phyloP scores from a whole-genome alignment of 176 grass and related monocot species.

The Carex myosuroides region DNA sequence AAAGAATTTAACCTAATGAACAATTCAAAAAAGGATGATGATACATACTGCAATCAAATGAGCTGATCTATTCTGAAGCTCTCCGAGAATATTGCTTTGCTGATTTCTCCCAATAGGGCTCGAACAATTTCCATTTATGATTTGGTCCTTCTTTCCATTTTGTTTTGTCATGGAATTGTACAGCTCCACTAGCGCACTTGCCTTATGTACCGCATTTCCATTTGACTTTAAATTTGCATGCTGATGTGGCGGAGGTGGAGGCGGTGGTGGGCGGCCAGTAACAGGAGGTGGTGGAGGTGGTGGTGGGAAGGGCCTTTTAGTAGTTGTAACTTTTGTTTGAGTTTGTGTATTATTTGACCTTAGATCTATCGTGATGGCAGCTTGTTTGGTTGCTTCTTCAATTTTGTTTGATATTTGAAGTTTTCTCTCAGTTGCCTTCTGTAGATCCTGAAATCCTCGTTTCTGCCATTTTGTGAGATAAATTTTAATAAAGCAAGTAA shows the following conservation, averaged over 20 bases:
- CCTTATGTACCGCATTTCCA: constrained; percentile 44
- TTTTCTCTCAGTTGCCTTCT: not conserved
- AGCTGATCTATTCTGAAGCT: constrained; percentile 82
- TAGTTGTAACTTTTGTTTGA: constrained; percentile 15
- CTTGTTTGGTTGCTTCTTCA: constrained; percentile 17
- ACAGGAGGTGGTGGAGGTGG: constrained; percentile 30
- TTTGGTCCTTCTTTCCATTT: constrained; percentile 34
- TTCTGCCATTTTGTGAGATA: constrained; percentile 8
- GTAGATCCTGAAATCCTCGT: not conserved
- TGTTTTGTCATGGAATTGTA: constrained; percentile 73
- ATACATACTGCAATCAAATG: constrained; percentile 64
- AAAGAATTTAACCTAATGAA: not conserved
- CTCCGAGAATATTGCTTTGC: constrained; percentile 57
- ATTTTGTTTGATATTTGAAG: constrained; percentile 16
- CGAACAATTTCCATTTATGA: constrained; percentile 21
- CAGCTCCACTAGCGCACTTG: constrained; percentile 55
- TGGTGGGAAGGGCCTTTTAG: constrained; percentile 24
- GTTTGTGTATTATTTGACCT: constrained; percentile 3
- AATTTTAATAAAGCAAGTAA: not conserved
- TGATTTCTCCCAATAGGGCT: constrained; percentile 23
- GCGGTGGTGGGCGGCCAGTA: constrained; percentile 20
- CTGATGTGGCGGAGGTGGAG: constrained; percentile 28
- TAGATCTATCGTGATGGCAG: not conserved
- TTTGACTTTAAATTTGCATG: constrained; percentile 14
- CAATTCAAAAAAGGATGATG: not conserved